A percentile compares a stretch with the other conserved stretches of the same genome.
Conservation (phyloP, 2,329 filamentous ascomycete genomes). For the Ceratocystis alfenasii region DNA sequence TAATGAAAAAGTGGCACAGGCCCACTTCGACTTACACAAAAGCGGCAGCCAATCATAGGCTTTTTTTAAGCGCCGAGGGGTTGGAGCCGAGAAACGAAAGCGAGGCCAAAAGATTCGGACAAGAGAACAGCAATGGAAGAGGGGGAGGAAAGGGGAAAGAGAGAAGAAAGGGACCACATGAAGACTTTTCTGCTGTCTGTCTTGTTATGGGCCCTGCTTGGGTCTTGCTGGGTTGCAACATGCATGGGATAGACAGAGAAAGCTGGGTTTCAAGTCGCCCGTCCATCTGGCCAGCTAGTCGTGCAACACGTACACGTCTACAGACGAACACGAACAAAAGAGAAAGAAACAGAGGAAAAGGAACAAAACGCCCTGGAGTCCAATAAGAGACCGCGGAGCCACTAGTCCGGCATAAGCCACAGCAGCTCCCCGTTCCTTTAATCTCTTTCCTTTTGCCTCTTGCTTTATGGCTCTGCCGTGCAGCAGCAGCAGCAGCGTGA, state of each 20-base stretch:
- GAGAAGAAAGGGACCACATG: not conserved
- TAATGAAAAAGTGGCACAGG: not conserved
- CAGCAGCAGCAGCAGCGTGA: too few species aligned
- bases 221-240: too few species aligned
- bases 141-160: not conserved
- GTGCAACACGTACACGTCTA: too few species aligned
- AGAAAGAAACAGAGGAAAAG: not conserved
- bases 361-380: not conserved
- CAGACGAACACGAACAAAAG: not conserved
- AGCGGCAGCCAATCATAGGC: constrained; percentile 1
- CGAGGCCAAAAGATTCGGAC: not conserved
- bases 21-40: constrained; percentile 14
- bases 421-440: not conserved
- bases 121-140: not conserved
- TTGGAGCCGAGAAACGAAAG: constrained; percentile 9
- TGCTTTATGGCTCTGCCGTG: not conserved
- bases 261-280: too few species aligned
- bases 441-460: not conserved
- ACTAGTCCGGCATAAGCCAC: not conserved
- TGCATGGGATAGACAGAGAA: too few species aligned
- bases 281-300: too few species aligned
- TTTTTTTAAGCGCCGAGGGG: not conserved
- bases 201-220: too few species aligned
- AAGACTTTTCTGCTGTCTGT: too few species aligned
- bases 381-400: not conserved